Evolutionary conservation across 345 rosid genomes (phyloP), one percentile per base, ranked within the genome.

Genomic region (Euphorbia pulcherrima): DNA sequence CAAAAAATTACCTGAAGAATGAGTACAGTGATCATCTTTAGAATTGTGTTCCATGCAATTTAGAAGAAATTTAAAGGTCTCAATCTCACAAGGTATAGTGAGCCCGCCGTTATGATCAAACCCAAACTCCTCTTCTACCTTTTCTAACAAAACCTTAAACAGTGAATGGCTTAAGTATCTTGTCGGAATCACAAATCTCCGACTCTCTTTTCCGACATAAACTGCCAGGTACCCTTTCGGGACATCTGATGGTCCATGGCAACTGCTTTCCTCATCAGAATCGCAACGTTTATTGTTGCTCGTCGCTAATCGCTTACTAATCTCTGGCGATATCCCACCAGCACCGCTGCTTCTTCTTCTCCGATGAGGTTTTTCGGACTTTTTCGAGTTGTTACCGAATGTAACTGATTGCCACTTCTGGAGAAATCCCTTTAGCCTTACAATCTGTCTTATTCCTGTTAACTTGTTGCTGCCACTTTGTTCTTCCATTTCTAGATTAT

Each of bases 141-240:
- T 94, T 72, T 82, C 99, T 53, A 94, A 75, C 80, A 94, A 76
- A 72, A 85, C 84, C 82, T 94, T 89, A 81, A 94, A 94, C 46
- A 90, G 71, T n/a, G 87, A 70, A 76, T 94, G 99, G 78, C 91
- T 84, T 17, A 94, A 92, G 77, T 84, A 89, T 77, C 75, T 82
- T 4, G 97, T 94, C 0, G 99, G 97, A 50, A 94, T 88, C 66
- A 94, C 85, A 72, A 94, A 94, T 81, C 99, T 86, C 80, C 97
- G 87, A 47, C 86, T 87, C 86, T 94, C 99, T 2, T 81, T 86
- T 44, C 97, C 96, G 14, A 94, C 91, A 28, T 89, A 94, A 56
- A 94, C 99, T 2, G 97, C 99, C 60, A 90, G 74, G 74, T 86
- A 88, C 37, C 99, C 99, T 81, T 79, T 83, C 0, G 99, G 99